phyloP scores from a whole-genome alignment of 2,329 filamentous ascomycete genomes.

The Aureobasidium sp. region DNA sequence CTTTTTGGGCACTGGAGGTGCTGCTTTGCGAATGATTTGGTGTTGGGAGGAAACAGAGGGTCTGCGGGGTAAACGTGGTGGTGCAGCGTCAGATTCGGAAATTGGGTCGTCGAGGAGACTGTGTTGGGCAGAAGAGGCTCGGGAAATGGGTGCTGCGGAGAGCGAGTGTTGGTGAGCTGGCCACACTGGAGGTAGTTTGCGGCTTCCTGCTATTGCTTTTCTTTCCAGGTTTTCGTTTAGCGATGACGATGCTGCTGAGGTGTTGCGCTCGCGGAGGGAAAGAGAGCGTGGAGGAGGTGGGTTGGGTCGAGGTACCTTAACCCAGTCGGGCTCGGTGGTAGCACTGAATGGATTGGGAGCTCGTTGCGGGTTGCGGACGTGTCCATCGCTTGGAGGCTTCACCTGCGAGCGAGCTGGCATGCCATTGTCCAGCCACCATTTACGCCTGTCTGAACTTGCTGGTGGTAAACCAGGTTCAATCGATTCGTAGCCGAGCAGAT shows the following conservation, averaged over 20 bases:
- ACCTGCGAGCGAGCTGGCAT: constrained; percentile 67
- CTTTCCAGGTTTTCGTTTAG: neutral
- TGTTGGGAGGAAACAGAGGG: too few species aligned
- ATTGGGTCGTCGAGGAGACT: neutral
- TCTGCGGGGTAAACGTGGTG: constrained; percentile 1
- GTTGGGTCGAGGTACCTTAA: constrained; percentile 38
- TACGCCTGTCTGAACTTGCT: constrained; percentile 52
- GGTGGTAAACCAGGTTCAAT: constrained; percentile 68
- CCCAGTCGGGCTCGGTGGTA: constrained; percentile 76
- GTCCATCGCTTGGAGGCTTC: constrained; percentile 53
- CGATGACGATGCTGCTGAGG: neutral
- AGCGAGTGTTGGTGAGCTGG: neutral
- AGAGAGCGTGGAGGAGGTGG: constrained; percentile 17
- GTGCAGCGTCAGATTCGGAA: neutral
- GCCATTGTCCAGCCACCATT: constrained; percentile 59
- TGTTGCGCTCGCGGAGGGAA: constrained; percentile 14
- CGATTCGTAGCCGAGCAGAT: constrained; percentile 70
- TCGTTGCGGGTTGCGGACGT: constrained; percentile 63
- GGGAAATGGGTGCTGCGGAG: neutral
- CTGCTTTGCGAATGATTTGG: constrained; percentile 12
- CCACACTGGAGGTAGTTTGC: constrained; percentile 11
- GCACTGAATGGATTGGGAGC: constrained; percentile 73
- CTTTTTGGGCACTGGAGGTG: constrained; percentile 27
- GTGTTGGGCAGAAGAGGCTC: neutral
- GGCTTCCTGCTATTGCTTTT: neutral